These are phyloP conservation scores for Lablab purpureus DNA, from an alignment of 306 rosid species.

Conservation along the genomic window DNA sequence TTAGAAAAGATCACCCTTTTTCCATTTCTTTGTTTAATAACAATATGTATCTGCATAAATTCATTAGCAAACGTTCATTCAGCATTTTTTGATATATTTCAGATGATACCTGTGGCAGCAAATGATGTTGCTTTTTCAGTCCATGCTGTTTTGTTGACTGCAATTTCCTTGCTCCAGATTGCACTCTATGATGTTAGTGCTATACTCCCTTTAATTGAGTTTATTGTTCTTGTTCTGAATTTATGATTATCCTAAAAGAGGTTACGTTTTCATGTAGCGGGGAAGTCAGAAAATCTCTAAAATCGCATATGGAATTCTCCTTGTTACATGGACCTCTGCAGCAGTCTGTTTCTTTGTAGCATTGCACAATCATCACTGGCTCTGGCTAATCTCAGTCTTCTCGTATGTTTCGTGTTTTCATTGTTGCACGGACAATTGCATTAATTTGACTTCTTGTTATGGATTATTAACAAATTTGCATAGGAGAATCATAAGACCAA, in stretches of 20 bases:
- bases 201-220: background rate
- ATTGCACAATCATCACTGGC: constrained; percentile 79
- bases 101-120: constrained; percentile 98
- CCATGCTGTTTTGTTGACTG: constrained; percentile 86
- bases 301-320: constrained; percentile 59
- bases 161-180: constrained; percentile 74
- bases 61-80: background rate
- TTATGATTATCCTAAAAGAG: constrained; percentile 24
- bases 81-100: constrained; percentile 30
- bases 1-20: background rate
- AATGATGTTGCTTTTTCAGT: constrained; percentile 92
- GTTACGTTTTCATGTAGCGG: constrained; percentile 58
- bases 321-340: constrained; percentile 71
- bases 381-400: constrained; percentile 83
- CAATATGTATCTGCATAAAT: background rate
- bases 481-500: background rate
- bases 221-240: background rate
- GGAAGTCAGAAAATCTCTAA: constrained; percentile 82
- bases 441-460: background rate
- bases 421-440: constrained; percentile 17
- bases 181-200: constrained; percentile 75
- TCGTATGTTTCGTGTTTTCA: constrained; percentile 54
- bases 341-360: constrained; percentile 79
- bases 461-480: background rate
- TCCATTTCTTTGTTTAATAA: background rate